These are phyloP conservation scores for Pinus taeda DNA, from an alignment of 75 land plant species.

Conservation along the genomic window DNA sequence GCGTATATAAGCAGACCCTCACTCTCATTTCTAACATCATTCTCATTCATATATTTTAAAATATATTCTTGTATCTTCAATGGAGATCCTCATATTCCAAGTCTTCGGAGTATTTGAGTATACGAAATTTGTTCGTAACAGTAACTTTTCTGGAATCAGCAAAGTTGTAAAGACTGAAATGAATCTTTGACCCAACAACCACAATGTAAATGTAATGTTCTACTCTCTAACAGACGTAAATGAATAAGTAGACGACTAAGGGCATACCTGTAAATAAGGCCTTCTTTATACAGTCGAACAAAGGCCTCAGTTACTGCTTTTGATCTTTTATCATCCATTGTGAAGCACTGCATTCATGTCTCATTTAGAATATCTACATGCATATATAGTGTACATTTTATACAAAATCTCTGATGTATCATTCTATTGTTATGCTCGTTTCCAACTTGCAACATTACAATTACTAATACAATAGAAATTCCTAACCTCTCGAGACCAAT, in stretches of 20 bases:
- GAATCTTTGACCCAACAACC: not conserved
- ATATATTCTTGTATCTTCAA: too few relatives aligned
- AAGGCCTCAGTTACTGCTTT: constrained; percentile 95
- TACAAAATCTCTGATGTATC: not conserved
- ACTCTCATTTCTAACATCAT: too few relatives aligned
- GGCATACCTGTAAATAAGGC: constrained; percentile 84
- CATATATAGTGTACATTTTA: not conserved
- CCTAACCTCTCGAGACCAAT: constrained; percentile 93
- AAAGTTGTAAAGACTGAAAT: not conserved
- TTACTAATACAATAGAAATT: not conserved
- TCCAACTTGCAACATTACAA: not conserved
- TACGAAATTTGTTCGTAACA: too few relatives aligned
- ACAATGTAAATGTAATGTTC: not conserved
- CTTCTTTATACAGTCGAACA: constrained; percentile 71
- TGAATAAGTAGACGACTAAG: not conserved
- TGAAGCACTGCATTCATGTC: constrained; percentile 59
- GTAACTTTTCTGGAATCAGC: not conserved
- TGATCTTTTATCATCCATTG: constrained; percentile 91
- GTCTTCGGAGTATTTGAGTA: too few relatives aligned
- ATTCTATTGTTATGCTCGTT: not conserved
- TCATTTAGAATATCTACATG: not conserved
- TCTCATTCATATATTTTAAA: too few relatives aligned
- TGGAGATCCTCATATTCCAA: too few relatives aligned
- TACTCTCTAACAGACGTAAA: not conserved
- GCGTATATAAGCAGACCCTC: too few relatives aligned